Conservation (phyloP, 1,139 yeast species). For the Suhomyces bokatorum region DNA sequence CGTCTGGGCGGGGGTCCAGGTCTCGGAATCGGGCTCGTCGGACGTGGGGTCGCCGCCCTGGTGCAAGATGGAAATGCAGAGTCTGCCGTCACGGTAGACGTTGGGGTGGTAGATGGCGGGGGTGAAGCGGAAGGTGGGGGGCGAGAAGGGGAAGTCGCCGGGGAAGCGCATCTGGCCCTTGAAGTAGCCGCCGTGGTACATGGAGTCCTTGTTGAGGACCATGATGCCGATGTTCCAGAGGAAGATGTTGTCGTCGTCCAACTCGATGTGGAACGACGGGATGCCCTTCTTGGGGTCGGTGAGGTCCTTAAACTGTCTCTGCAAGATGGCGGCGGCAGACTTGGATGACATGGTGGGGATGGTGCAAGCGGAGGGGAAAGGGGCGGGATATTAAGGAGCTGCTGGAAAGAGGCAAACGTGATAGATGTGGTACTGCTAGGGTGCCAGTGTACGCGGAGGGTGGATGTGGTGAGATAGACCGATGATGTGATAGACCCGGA, state of each 20-base stretch:
- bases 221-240: constrained; percentile 92
- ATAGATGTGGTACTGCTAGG: too few relatives aligned
- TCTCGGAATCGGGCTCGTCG: constrained; percentile 89
- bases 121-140: constrained; percentile 91
- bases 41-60: constrained; percentile 86
- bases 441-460: too few relatives aligned
- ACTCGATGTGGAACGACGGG: constrained; percentile 85
- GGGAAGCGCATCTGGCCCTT: constrained; percentile 95
- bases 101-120: constrained; percentile 95
- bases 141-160: constrained; percentile 83
- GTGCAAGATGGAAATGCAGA: constrained; percentile 90
- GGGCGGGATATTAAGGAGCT: background rate
- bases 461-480: too few relatives aligned
- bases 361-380: background rate
- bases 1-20: constrained; percentile 96
- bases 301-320: constrained; percentile 92
- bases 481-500: too few relatives aligned
- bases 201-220: constrained; percentile 86
- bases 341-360: constrained; percentile 42
- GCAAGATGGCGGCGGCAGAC: constrained; percentile 73
- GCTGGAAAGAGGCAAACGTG: too few relatives aligned
- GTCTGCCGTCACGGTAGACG: constrained; percentile 88
- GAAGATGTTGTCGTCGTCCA: constrained; percentile 88
- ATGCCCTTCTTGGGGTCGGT: constrained; percentile 91
- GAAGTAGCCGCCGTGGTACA: constrained; percentile 94